phyloP scores from a whole-genome alignment of 2,329 filamentous ascomycete genomes.

The Calonectria hongkongensis region DNA sequence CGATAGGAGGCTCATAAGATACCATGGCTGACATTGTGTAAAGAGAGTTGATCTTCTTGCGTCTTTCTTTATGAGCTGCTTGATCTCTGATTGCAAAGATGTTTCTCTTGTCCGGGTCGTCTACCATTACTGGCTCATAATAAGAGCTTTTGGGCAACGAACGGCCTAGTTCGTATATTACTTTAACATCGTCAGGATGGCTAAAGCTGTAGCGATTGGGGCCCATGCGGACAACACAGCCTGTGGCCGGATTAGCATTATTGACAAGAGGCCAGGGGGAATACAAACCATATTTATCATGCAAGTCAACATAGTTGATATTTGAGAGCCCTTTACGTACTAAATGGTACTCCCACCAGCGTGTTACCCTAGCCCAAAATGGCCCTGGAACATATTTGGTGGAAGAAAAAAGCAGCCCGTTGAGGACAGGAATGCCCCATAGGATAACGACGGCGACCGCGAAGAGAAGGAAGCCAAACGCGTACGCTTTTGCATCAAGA shows the following conservation, averaged over 20 bases:
- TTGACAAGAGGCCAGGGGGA: neutral
- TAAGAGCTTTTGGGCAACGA: neutral
- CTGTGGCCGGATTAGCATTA: neutral
- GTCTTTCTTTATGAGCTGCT: neutral
- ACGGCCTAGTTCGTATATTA: slow-evolving; percentile 5
- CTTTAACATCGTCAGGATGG: slow-evolving; percentile 1
- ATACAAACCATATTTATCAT: slow-evolving; percentile 11
- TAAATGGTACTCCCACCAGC: slow-evolving; percentile 7
- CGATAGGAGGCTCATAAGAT: neutral
- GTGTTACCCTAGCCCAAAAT: slow-evolving; percentile 14
- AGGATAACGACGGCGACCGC: neutral
- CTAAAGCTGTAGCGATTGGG: slow-evolving; percentile 25
- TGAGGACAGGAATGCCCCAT: neutral
- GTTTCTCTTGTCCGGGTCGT: neutral
- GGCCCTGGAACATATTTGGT: slow-evolving; percentile 9
- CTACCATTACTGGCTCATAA: neutral
- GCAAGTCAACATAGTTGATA: neutral
- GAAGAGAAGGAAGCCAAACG: neutral
- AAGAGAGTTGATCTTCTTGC: neutral
- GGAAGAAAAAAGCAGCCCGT: neutral
- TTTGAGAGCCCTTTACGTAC: neutral
- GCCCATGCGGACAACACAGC: slow-evolving; percentile 25
- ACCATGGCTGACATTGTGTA: slow-evolving; percentile 20
- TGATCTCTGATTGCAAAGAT: neutral
- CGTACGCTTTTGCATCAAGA: neutral